Conservation (phyloP, 306 rosid species). For the Acacia crassicarpa region DNA sequence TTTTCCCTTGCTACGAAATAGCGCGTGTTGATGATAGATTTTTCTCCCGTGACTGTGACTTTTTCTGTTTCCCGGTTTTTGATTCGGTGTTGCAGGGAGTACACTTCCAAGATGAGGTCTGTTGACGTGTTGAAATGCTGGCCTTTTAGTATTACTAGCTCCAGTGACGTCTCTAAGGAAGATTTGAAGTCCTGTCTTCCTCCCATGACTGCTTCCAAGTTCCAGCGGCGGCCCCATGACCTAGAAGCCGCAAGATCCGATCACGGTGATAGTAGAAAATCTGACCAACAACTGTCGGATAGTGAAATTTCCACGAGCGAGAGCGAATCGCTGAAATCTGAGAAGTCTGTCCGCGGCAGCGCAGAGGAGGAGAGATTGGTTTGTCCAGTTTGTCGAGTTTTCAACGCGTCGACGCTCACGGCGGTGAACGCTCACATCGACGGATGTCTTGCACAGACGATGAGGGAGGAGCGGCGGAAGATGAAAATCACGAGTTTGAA, state of each 20-base stretch:
- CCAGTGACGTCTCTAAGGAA: conserved; percentile 29
- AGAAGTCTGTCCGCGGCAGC: neutral
- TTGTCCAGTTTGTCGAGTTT: conserved; percentile 71
- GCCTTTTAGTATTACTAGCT: conserved; percentile 51
- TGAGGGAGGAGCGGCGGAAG: conserved; percentile 44
- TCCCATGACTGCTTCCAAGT: conserved; percentile 60
- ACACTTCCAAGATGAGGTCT: conserved; percentile 73
- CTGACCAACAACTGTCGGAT: neutral
- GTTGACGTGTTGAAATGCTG: conserved; percentile 66
- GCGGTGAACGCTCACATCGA: conserved; percentile 69
- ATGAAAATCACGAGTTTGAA: conserved; percentile 40
- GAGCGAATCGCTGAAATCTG: conserved; percentile 6
- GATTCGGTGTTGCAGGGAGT: conserved; percentile 54
- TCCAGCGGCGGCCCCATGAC: conserved; percentile 61
- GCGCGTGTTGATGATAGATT: neutral
- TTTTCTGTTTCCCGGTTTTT: neutral
- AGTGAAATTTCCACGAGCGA: conserved; percentile 25
- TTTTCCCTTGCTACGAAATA: neutral
- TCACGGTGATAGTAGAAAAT: neutral
- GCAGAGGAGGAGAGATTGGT: conserved; percentile 45
- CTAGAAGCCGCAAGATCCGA: conserved; percentile 47
- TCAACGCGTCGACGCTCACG: conserved; percentile 58
- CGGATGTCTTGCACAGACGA: conserved; percentile 55
- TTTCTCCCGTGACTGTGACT: neutral
- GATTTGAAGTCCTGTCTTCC: conserved; percentile 60